These are phyloP conservation scores for Nidularia pulvinata DNA, from an alignment of 768 basidiomycete species.

Conservation along the genomic window DNA sequence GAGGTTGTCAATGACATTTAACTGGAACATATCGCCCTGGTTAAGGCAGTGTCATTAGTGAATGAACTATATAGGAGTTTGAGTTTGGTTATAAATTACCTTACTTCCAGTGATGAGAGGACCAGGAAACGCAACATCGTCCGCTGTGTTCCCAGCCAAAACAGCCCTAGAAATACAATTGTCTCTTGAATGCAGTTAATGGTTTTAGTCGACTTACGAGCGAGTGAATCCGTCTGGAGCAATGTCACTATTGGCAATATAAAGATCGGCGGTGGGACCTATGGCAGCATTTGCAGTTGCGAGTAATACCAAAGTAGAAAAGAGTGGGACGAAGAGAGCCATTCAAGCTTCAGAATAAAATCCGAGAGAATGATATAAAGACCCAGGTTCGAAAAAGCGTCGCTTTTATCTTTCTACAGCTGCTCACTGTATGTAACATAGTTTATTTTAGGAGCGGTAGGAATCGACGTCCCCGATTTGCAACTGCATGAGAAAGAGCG, in stretches of 20 bases:
- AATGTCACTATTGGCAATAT: neutral
- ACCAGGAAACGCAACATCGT: conserved; percentile 15
- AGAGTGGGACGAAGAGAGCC: too few relatives aligned
- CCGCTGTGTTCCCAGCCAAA: conserved; percentile 13
- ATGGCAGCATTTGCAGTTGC: too few relatives aligned
- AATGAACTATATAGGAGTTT: too few relatives aligned
- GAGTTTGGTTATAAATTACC: conserved; percentile 4
- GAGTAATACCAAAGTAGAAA: too few relatives aligned
- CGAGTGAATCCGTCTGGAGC: neutral
- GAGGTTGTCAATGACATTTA: conserved; percentile 39
- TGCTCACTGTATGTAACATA: too few relatives aligned
- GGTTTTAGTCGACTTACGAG: neutral
- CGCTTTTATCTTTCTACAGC: too few relatives aligned
- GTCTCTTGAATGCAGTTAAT: neutral
- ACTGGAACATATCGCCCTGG: conserved; percentile 34
- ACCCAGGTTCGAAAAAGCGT: too few relatives aligned
- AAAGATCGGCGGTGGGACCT: neutral
- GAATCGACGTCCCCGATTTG: too few relatives aligned
- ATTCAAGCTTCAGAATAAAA: too few relatives aligned
- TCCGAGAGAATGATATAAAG: too few relatives aligned
- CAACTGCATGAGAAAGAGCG: too few relatives aligned
- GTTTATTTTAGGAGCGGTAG: too few relatives aligned
- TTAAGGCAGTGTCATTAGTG: neutral
- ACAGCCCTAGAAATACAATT: conserved; percentile 12
- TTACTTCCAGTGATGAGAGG: conserved; percentile 20